phyloP scores from a whole-genome alignment of 2,329 filamentous ascomycete genomes.

The Waltergamsia citrina region DNA sequence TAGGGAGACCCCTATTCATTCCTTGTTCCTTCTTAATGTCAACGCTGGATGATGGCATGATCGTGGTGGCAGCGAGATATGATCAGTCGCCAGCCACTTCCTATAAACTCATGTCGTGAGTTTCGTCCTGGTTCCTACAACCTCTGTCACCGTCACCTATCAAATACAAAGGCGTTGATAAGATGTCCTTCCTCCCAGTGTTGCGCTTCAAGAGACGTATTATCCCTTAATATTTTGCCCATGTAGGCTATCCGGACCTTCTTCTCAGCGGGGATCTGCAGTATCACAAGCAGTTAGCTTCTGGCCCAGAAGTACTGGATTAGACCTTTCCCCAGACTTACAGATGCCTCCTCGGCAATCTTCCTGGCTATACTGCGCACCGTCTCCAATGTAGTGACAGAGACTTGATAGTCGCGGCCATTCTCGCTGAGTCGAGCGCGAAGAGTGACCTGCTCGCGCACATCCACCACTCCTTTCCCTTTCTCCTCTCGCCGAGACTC shows the following conservation, averaged over 20 bases:
- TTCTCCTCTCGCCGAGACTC: slow-evolving; percentile 43
- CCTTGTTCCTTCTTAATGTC: too few relatives aligned
- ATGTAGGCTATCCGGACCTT: slow-evolving; percentile 68
- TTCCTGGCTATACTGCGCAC: slow-evolving; percentile 54
- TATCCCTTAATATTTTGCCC: slow-evolving; percentile 69
- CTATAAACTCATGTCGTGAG: too few relatives aligned
- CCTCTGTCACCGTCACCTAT: too few relatives aligned
- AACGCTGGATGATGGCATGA: too few relatives aligned
- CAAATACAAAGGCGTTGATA: slow-evolving; percentile 66
- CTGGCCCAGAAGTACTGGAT: not conserved
- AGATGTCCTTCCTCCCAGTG: slow-evolving; percentile 70
- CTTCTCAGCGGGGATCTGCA: slow-evolving; percentile 46
- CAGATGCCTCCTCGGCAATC: slow-evolving; percentile 53
- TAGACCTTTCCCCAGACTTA: slow-evolving; percentile 28
- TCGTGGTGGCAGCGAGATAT: not conserved
- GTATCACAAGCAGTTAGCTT: not conserved
- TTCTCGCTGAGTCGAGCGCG: slow-evolving; percentile 58
- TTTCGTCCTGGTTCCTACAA: too few relatives aligned
- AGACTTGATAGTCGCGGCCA: slow-evolving; percentile 52
- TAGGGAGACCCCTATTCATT: too few relatives aligned
- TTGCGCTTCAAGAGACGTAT: slow-evolving; percentile 53
- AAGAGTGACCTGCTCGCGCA: slow-evolving; percentile 46
- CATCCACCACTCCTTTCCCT: slow-evolving; percentile 45
- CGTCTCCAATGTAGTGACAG: slow-evolving; percentile 49
- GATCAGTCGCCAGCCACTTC: too few relatives aligned